These are phyloP conservation scores for Ophiostoma montium DNA, from an alignment of 2,329 filamentous ascomycete species.

Conservation along the genomic window DNA sequence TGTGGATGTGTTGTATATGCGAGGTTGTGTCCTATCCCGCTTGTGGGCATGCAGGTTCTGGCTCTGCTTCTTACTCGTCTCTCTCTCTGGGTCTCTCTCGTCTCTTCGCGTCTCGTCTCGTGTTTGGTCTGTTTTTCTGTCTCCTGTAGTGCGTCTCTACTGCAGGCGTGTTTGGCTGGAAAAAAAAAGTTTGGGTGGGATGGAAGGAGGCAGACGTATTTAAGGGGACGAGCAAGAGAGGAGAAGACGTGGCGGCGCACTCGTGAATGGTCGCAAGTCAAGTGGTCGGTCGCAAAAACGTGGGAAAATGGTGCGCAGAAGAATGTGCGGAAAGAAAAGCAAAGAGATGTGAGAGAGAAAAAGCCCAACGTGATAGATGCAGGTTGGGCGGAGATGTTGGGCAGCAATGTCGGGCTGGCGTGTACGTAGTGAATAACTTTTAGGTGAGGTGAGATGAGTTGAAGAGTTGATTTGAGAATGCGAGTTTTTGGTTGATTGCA, in stretches of 20 bases:
- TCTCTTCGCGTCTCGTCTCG: background rate
- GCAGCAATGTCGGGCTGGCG: too few species aligned
- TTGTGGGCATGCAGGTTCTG: background rate
- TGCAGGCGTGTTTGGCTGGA: slow-evolving; percentile 1
- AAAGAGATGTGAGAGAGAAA: background rate
- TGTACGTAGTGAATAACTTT: too few species aligned
- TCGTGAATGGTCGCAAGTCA: too few species aligned
- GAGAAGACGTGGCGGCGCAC: too few species aligned
- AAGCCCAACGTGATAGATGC: background rate
- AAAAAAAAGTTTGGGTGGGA: background rate
- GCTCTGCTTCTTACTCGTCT: too few species aligned
- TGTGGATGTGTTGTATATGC: background rate
- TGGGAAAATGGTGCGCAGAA: background rate
- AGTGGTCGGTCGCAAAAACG: too few species aligned
- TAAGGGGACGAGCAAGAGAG: background rate
- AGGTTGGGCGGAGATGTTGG: too few species aligned
- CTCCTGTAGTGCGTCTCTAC: background rate
- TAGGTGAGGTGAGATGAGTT: too few species aligned
- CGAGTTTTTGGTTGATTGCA: too few species aligned
- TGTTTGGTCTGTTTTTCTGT: background rate
- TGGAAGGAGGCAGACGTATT: background rate
- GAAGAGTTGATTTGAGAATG: too few species aligned
- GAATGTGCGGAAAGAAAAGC: background rate
- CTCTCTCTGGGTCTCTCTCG: background rate
- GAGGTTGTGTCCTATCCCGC: background rate